phyloP scores from a whole-genome alignment of 768 basidiomycete genomes.

The Kondoa malvinella region DNA sequence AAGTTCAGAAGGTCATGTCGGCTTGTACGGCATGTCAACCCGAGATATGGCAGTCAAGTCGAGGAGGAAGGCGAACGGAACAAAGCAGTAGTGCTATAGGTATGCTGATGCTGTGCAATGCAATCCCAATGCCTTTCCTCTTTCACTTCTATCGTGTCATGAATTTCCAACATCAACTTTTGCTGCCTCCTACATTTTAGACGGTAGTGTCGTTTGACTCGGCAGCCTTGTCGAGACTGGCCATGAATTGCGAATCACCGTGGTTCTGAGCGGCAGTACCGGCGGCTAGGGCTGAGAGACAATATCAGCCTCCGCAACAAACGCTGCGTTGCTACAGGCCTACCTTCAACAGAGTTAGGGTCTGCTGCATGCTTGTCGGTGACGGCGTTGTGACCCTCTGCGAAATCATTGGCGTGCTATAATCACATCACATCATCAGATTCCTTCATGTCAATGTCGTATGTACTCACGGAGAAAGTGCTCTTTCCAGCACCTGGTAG shows the following conservation, averaged over 20 bases:
- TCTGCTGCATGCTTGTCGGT: not conserved
- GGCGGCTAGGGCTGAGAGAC: not conserved
- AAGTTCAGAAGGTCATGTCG: no score
- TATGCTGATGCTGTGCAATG: no score
- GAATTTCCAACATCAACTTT: no score
- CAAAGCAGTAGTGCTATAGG: no score
- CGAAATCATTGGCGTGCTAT: not conserved
- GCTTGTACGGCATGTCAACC: no score
- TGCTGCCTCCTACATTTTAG: no score
- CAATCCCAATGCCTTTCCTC: no score
- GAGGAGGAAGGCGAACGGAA: no score
- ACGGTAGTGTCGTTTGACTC: not conserved
- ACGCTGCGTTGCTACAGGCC: no score
- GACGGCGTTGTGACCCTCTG: not conserved
- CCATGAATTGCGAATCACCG: not conserved
- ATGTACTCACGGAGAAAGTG: not conserved
- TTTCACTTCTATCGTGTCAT: no score
- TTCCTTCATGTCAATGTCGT: not conserved
- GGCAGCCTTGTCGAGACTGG: not conserved
- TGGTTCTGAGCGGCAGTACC: not conserved
- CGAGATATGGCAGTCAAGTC: no score
- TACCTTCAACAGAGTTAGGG: not conserved
- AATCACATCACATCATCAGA: not conserved
- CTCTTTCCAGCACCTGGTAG: not conserved
- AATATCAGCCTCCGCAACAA: no score